Base-by-base conservation (phyloP, 805 yeast species). In the Limtongia smithiae region DNA sequence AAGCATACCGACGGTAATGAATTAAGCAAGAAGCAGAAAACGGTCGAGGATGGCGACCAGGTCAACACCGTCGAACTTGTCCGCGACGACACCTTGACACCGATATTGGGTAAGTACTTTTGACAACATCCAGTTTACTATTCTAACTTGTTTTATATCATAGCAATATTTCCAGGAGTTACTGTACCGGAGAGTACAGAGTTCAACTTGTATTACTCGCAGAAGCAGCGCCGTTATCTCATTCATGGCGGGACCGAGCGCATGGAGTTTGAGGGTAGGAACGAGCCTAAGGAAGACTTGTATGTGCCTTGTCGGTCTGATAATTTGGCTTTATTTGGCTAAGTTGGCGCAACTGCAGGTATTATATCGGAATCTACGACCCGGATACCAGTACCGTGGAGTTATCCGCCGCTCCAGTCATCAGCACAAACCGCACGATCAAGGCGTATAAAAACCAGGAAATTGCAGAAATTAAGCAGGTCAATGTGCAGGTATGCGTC, bases 191-290 rank as follows among this genome's bases (percentile, higher is more conserved):
- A 68, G 6, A 72, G 76, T 12, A 78, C 84, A 6, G 65, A 69
- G 30, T 85, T 90, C 60, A 80, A 82, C 37, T 68, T 87, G 32
- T 86, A 78, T 67, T 73, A 76, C 60, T 75, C 77, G 30, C 65
- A 63, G 48, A 59, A 63, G 20, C 50, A 58, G 11, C 66, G 72
- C 15, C 71, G 71, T n/a, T 73, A 72, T 49, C 63, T 81, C 15
- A 64, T 88, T 38, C 95, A 86, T 62, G 97, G 96, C 22, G 93
- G 88, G 63, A 81, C 77, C 57, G 80, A 77, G 4, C 75, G 77
- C 22, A 70, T 90, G 49, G 89, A 81, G 58, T 91, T 85, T 65
- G 81, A 80, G 51, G 96, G 95, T 6, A 62, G 58, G 15, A 62
- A 65, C 27, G 65, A 71, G 18, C 60, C 56, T 8, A 64, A 55